phyloP scores from a whole-genome alignment of 768 basidiomycete genomes.

The Mrakia frigida region DNA sequence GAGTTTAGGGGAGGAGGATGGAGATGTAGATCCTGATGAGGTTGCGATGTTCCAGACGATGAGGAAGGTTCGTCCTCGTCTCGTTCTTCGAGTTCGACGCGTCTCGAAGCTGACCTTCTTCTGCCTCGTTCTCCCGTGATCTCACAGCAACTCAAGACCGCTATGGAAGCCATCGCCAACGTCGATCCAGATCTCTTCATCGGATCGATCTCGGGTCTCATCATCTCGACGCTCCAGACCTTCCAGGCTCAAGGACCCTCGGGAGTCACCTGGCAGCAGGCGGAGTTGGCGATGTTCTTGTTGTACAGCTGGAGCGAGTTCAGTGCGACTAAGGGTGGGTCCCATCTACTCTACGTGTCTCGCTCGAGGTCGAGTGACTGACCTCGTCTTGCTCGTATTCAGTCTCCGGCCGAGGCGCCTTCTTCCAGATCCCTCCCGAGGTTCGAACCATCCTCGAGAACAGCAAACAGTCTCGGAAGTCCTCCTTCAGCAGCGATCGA shows the following conservation, averaged over 20 bases:
- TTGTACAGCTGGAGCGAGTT: slow-evolving; percentile 90
- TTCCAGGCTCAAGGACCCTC: slow-evolving; percentile 55
- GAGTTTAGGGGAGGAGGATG: slow-evolving; percentile 54
- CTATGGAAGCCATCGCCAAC: slow-evolving; percentile 77
- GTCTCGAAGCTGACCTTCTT: not conserved
- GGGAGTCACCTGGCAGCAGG: slow-evolving; percentile 79
- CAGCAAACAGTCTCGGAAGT: slow-evolving; percentile 20
- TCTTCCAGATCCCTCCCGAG: slow-evolving; percentile 72
- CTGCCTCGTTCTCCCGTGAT: not conserved
- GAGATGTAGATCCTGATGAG: slow-evolving; percentile 85
- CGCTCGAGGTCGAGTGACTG: not conserved
- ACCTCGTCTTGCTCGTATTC: slow-evolving; percentile 48
- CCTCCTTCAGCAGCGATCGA: slow-evolving; percentile 25
- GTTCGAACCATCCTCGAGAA: slow-evolving; percentile 43
- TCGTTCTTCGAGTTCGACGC: not conserved
- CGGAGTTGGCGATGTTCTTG: slow-evolving; percentile 86
- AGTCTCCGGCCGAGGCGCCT: slow-evolving; percentile 75
- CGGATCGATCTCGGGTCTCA: slow-evolving; percentile 64
- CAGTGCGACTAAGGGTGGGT: slow-evolving; percentile 63
- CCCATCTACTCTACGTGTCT: not conserved
- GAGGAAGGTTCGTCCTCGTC: slow-evolving; percentile 60
- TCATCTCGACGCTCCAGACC: slow-evolving; percentile 66
- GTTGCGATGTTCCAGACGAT: slow-evolving; percentile 72
- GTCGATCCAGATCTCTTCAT: slow-evolving; percentile 84
- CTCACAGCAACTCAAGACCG: slow-evolving; percentile 67